phyloP scores from a whole-genome alignment of 441 rosid species.

The Croton laevigatus region DNA sequence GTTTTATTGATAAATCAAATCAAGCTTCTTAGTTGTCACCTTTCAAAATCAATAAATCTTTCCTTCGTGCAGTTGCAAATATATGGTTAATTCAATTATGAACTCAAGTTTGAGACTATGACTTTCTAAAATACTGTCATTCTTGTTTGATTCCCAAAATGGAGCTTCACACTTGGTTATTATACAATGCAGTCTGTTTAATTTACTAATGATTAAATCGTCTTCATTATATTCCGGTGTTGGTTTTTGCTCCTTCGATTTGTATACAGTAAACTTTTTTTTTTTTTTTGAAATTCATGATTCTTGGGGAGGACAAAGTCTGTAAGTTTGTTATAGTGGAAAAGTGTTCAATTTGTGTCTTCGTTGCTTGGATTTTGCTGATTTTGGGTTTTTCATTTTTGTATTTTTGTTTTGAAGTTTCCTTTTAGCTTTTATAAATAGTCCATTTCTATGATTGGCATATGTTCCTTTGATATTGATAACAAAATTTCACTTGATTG shows the following conservation, averaged over 20 bases:
- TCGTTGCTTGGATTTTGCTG: too few relatives aligned
- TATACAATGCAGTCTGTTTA: background rate
- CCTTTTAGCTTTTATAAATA: background rate
- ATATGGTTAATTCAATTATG: background rate
- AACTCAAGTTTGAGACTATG: background rate
- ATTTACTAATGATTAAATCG: too few relatives aligned
- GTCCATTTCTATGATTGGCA: background rate
- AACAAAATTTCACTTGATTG: slow-evolving; percentile 12
- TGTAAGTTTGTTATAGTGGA: too few relatives aligned
- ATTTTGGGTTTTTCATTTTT: too few relatives aligned
- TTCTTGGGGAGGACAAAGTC: too few relatives aligned
- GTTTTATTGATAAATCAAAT: slow-evolving; percentile 7
- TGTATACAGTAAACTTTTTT: too few relatives aligned
- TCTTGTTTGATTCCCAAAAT: background rate
- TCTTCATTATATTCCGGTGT: too few relatives aligned
- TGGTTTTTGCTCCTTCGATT: too few relatives aligned
- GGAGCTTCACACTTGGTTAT: background rate
- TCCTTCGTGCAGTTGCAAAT: slow-evolving; percentile 5
- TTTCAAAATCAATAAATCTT: background rate
- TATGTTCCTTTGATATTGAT: slow-evolving; percentile 8
- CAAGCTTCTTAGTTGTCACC: background rate
- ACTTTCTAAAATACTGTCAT: background rate
- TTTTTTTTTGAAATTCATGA: too few relatives aligned
- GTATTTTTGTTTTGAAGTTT: background rate
- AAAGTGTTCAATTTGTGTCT: too few relatives aligned